A percentile compares a stretch with the other conserved stretches of the same genome.
phyloP scores from a whole-genome alignment of 306 rosid species.

The Quercus aquifolioides region DNA sequence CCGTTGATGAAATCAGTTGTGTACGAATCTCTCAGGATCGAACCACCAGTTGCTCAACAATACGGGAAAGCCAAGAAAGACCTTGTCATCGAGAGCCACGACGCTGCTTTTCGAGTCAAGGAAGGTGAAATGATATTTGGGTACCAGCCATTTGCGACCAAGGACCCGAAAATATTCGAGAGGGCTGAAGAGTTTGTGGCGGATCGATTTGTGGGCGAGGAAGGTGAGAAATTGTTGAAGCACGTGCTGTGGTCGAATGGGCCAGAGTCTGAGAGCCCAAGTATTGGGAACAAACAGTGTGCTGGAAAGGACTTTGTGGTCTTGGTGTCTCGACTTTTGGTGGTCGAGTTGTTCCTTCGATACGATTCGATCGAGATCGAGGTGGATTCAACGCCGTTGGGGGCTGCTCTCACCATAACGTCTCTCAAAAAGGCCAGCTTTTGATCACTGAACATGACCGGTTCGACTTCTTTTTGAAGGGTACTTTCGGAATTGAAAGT shows the following conservation, averaged over 20 bases:
- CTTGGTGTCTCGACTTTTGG: constrained; percentile 52
- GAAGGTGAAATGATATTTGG: constrained; percentile 82
- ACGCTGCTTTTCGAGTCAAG: constrained; percentile 60
- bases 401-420: constrained; percentile 57
- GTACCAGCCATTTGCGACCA: constrained; percentile 86
- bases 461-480: no score
- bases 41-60: constrained; percentile 79
- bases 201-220: constrained; percentile 76
- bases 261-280: constrained; percentile 61
- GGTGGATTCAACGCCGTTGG: constrained; percentile 41
- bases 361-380: constrained; percentile 72
- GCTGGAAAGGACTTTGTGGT: constrained; percentile 77
- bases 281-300: constrained; percentile 66
- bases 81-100: constrained; percentile 72
- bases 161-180: constrained; percentile 71
- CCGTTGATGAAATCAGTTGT: constrained; percentile 81
- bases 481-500: no score
- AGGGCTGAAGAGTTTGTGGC: constrained; percentile 59
- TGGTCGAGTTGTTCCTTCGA: constrained; percentile 68
- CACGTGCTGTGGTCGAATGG: constrained; percentile 96
- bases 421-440: constrained; percentile 67
- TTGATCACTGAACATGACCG: not conserved
- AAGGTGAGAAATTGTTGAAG: constrained; percentile 68
- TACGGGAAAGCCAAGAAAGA: constrained; percentile 75
- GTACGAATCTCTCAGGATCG: constrained; percentile 71